Conservation (phyloP, 2,329 filamentous ascomycete genomes). For the Ophiostoma perfectum region DNA sequence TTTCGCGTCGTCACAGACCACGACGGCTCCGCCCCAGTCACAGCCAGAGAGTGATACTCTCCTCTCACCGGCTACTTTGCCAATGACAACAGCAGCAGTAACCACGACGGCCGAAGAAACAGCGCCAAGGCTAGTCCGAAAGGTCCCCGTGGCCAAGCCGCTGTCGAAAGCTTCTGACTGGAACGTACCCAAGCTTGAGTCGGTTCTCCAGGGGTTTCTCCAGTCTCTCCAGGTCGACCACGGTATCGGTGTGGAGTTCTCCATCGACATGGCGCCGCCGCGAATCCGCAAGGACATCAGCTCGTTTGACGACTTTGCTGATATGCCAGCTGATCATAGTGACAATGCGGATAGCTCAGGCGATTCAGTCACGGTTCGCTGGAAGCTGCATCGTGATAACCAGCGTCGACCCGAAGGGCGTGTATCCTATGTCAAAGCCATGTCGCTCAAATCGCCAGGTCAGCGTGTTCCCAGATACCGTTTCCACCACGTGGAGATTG, state of each 20-base stretch:
- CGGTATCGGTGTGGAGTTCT: conserved; percentile 41
- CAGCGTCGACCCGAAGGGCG: conserved; percentile 22
- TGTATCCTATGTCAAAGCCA: conserved; percentile 30
- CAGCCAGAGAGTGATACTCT: no score
- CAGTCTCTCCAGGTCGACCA: conserved; percentile 44
- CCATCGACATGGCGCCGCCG: conserved; percentile 37
- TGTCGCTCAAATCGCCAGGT: conserved; percentile 46
- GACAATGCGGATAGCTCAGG: conserved; percentile 26
- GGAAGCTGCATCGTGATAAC: conserved; percentile 23
- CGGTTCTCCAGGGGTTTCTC: conserved; percentile 38
- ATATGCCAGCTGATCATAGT: conserved; percentile 33
- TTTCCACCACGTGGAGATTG: conserved; percentile 56
- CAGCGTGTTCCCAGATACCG: conserved; percentile 53
- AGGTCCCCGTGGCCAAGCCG: not conserved
- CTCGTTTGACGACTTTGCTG: conserved; percentile 43
- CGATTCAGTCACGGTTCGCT: not conserved
- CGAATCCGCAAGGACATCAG: conserved; percentile 18
- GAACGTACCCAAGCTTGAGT: conserved; percentile 42
- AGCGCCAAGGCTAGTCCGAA: not conserved
- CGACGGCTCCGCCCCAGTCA: no score
- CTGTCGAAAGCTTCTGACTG: conserved; percentile 32
- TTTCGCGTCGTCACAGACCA: no score
- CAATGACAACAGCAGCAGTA: not conserved
- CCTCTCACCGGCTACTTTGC: not conserved
- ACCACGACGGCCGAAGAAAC: not conserved